phyloP scores from a whole-genome alignment of 1,284 basidiomycete species.

The Leccinum subrobustum region DNA sequence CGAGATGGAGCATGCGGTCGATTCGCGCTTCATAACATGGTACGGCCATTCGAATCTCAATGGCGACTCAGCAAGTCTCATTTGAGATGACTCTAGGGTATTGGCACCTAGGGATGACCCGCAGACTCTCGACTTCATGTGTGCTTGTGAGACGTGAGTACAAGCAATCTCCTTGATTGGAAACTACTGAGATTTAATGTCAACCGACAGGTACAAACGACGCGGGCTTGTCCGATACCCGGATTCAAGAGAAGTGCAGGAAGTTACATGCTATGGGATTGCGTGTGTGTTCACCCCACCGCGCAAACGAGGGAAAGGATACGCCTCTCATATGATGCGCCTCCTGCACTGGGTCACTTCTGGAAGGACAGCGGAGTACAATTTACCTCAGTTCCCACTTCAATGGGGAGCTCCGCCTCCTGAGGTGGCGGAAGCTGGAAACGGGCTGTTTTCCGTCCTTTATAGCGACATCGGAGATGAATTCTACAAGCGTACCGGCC shows the following conservation, averaged over 20 bases:
- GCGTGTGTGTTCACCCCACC: slow-evolving; percentile 47
- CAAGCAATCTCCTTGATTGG: not conserved
- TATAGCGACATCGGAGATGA: slow-evolving; percentile 62
- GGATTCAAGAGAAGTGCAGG: slow-evolving; percentile 18
- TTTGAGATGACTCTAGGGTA: slow-evolving; percentile 34
- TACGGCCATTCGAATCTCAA: slow-evolving; percentile 7
- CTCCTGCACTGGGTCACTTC: slow-evolving; percentile 46
- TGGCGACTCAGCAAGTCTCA: not conserved
- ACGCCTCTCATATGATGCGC: slow-evolving; percentile 49
- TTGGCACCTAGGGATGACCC: slow-evolving; percentile 41
- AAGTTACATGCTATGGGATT: slow-evolving; percentile 38
- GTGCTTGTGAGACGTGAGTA: slow-evolving; percentile 47
- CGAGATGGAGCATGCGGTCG: slow-evolving; percentile 34
- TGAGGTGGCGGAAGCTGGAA: slow-evolving; percentile 20
- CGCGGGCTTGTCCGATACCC: slow-evolving; percentile 25
- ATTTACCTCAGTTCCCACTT: slow-evolving; percentile 36
- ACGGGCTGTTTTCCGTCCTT: slow-evolving; percentile 50
- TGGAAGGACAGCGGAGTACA: slow-evolving; percentile 20
- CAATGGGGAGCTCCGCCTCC: slow-evolving; percentile 40
- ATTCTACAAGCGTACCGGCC: slow-evolving; percentile 52
- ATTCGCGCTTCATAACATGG: slow-evolving; percentile 42
- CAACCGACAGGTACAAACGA: slow-evolving; percentile 24
- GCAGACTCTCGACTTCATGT: slow-evolving; percentile 41
- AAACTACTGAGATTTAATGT: not conserved
- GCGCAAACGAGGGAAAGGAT: slow-evolving; percentile 42